phyloP scores from a whole-genome alignment of 1,284 basidiomycete species.

The Puccinia polysora region DNA sequence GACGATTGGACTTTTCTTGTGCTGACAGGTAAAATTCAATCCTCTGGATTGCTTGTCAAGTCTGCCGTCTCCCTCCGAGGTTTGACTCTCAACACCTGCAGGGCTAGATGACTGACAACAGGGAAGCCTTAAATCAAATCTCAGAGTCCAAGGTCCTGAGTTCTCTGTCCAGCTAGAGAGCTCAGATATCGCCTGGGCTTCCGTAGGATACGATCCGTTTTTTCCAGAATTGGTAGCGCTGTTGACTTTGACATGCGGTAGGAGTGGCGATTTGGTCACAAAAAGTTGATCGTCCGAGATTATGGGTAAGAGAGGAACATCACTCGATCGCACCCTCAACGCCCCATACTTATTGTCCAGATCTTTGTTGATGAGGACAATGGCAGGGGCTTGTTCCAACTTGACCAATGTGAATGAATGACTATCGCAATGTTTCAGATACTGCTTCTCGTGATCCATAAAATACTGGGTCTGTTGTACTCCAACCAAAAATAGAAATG shows the following conservation, averaged over 20 bases:
- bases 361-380: slow-evolving; percentile 13
- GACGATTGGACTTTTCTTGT: slow-evolving; percentile 8
- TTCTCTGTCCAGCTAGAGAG: slow-evolving; percentile 4
- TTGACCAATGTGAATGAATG: slow-evolving; percentile 15
- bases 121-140: slow-evolving; percentile 9
- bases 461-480: slow-evolving; percentile 15
- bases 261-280: slow-evolving; percentile 5
- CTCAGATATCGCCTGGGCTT: neutral
- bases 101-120: slow-evolving; percentile 2
- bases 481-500: neutral
- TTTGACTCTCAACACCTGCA: neutral
- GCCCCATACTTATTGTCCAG: neutral
- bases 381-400: slow-evolving; percentile 11
- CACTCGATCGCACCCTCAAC: slow-evolving; percentile 5
- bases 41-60: neutral
- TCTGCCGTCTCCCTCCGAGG: neutral
- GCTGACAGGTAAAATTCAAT: slow-evolving; percentile 15
- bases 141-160: slow-evolving; percentile 13
- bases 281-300: neutral
- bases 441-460: slow-evolving; percentile 22
- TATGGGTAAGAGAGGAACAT: slow-evolving; percentile 9
- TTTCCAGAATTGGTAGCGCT: neutral
- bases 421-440: slow-evolving; percentile 11
- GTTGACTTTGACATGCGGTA: neutral
- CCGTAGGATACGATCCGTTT: neutral